Percentiles rank a stretch among this genome's conserved stretches.
Conservation (phyloP, 2,329 filamentous ascomycete genomes). For the Camillea tinctor region DNA sequence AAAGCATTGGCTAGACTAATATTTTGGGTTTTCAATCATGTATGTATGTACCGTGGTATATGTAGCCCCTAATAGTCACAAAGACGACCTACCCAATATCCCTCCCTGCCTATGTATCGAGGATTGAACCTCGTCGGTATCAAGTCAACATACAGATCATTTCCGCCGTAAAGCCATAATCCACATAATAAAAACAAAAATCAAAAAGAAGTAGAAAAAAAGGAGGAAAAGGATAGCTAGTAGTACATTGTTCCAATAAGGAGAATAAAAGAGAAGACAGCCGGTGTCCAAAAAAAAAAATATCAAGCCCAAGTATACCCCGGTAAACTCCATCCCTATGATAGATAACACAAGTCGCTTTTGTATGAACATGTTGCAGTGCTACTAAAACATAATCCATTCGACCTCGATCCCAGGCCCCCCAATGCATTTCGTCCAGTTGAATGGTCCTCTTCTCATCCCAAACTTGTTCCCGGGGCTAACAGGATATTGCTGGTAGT, state of each 20-base stretch:
- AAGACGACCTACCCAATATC: neutral
- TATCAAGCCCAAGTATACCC: constrained; percentile 8
- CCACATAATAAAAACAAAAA: constrained; percentile 6
- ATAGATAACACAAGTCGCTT: constrained; percentile 11
- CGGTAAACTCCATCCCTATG: constrained; percentile 12
- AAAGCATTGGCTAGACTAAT: neutral
- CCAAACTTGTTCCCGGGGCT: constrained; percentile 36
- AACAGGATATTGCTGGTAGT: constrained; percentile 40
- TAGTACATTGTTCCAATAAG: constrained; percentile 15
- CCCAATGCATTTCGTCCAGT: constrained; percentile 58
- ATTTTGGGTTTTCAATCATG: neutral
- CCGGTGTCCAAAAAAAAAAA: neutral
- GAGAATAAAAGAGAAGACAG: constrained; percentile 4
- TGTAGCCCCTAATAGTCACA: neutral
- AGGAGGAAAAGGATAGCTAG: constrained; percentile 6
- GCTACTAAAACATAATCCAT: constrained; percentile 62
- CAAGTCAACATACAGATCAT: neutral
- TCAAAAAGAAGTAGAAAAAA: neutral
- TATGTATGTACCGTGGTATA: neutral
- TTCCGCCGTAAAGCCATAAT: constrained; percentile 19
- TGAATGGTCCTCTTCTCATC: constrained; percentile 50
- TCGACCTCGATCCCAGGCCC: constrained; percentile 58
- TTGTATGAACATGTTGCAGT: constrained; percentile 10
- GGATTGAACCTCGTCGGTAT: neutral
- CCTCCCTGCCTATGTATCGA: neutral